Evolutionary conservation across 1,284 basidiomycete genomes (phyloP).

Genomic region (Neonothopanus nambi): DNA sequence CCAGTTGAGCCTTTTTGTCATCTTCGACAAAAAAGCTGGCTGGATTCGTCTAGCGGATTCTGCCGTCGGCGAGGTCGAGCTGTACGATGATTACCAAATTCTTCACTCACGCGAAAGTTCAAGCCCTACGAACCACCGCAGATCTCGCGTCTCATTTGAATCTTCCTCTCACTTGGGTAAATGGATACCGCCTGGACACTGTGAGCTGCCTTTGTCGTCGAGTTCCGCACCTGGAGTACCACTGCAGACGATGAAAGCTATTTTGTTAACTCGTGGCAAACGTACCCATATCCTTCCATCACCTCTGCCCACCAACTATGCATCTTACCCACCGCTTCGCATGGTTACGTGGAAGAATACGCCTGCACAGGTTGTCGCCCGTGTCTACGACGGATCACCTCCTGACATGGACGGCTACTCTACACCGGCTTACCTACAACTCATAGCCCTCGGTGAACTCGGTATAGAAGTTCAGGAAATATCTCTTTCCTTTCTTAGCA

Average conservation of each 20-base stretch:
- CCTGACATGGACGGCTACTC: conserved; percentile 26
- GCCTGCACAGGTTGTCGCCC: conserved; percentile 55
- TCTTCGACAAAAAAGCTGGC: conserved; percentile 82
- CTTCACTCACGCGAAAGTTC: conserved; percentile 25
- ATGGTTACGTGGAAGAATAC: conserved; percentile 57
- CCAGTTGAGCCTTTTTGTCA: conserved; percentile 73
- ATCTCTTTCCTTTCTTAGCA: conserved; percentile 36
- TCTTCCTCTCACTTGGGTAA: conserved; percentile 16
- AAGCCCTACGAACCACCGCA: conserved; percentile 24
- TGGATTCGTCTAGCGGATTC: conserved; percentile 77
- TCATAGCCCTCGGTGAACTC: conserved; percentile 64
- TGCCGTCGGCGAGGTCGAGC: conserved; percentile 72
- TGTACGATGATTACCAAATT: conserved; percentile 48
- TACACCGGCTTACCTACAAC: conserved; percentile 55
- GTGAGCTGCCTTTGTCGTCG: conserved; percentile 46
- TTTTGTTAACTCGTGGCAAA: conserved; percentile 68
- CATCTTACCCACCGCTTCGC: conserved; percentile 48
- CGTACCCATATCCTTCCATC: conserved; percentile 66
- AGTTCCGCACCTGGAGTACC: conserved; percentile 20
- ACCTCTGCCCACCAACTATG: conserved; percentile 60
- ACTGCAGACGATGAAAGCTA: conserved; percentile 41
- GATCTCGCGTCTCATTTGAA: conserved; percentile 24
- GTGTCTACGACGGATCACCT: conserved; percentile 42
- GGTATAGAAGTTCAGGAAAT: conserved; percentile 74
- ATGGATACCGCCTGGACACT: conserved; percentile 56